phyloP scores from a whole-genome alignment of 306 rosid species.

The Citrullus amarus region DNA sequence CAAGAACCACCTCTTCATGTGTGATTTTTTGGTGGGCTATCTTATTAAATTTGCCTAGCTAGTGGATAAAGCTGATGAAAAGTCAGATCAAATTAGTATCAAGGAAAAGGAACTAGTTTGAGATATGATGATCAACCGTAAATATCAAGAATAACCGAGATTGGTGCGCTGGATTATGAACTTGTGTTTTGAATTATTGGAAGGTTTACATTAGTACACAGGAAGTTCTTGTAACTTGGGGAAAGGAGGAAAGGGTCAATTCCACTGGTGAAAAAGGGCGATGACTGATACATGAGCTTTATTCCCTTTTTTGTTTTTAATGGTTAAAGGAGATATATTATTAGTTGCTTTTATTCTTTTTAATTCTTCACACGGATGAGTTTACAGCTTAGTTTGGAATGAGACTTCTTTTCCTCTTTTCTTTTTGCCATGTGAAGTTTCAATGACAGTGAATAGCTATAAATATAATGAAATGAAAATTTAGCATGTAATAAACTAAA shows the following conservation, averaged over 20 bases:
- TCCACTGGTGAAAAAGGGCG: neutral
- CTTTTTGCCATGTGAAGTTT: neutral
- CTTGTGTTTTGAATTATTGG: slow-evolving; percentile 10
- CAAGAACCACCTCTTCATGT: slow-evolving; percentile 8
- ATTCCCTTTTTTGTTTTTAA: neutral
- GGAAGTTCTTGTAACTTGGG: slow-evolving; percentile 27
- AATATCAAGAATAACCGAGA: neutral
- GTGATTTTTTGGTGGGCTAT: slow-evolving; percentile 1
- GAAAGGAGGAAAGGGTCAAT: neutral
- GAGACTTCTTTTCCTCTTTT: slow-evolving; percentile 7
- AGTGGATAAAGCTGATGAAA: slow-evolving; percentile 21
- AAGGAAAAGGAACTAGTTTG: neutral
- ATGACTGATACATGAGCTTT: neutral
- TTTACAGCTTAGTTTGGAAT: slow-evolving; percentile 17
- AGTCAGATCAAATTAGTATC: slow-evolving; percentile 9
- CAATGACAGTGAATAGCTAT: neutral
- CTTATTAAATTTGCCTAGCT: slow-evolving; percentile 18
- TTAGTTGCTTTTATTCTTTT: slow-evolving; percentile 21
- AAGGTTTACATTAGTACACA: slow-evolving; percentile 17
- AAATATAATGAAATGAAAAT: neutral
- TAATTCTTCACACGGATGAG: slow-evolving; percentile 9
- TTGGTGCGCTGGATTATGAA: neutral
- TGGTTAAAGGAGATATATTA: slow-evolving; percentile 14
- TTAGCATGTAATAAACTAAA: neutral
- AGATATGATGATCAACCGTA: neutral